Evolutionary conservation across 1,139 yeast species (phyloP), one percentile per base, ranked within the genome.

Genomic region (Blastobotrys apis): DNA sequence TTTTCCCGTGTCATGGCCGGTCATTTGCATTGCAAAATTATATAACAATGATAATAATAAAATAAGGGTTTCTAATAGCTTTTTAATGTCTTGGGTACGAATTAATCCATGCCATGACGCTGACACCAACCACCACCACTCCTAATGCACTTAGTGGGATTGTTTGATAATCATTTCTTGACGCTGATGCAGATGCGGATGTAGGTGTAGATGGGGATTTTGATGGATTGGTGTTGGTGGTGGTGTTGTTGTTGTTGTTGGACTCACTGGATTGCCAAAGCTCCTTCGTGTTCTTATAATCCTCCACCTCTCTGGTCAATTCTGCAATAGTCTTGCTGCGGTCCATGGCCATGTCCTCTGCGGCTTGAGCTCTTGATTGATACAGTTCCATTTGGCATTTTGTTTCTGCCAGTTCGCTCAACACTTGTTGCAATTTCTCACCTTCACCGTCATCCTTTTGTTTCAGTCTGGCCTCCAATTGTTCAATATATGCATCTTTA

Each of bases 1-100:
- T 78, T 78, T 53, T 81, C 78, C 0, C 66, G 70, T 37, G 75
- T 77, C 52, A 60, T 82, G 41, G 80, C 81, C 1, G 68, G 66
- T 12, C 43, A 47, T n/a, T 45, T 50, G 29, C 37, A 33, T 33
- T 40, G 41, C 25, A 31, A 25, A 27, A 8, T 13, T 37, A n/a
- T 10, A 19, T 5, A 38, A 30, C 6, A 29, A 25, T 16, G 9
- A 13, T 8, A 31, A 38, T n/a, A n/a, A 20, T 20, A 25, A 36
- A 31, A 31, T 10, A 38, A 29, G 19, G 16, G 19, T 20, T 9
- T 16, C 15, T 22, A 13, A 21, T 15, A n/a, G 13, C 13, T 5
- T 32, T 5, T 31, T 26, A 39, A 23, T 39, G 33, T 25, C 37
- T 32, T 5, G 43, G n/a, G 27, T 53, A 37, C 17, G 53, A 48